These are phyloP conservation scores for Davidsoniella virescens DNA, from an alignment of 2,329 filamentous ascomycete species.

Conservation along the genomic window DNA sequence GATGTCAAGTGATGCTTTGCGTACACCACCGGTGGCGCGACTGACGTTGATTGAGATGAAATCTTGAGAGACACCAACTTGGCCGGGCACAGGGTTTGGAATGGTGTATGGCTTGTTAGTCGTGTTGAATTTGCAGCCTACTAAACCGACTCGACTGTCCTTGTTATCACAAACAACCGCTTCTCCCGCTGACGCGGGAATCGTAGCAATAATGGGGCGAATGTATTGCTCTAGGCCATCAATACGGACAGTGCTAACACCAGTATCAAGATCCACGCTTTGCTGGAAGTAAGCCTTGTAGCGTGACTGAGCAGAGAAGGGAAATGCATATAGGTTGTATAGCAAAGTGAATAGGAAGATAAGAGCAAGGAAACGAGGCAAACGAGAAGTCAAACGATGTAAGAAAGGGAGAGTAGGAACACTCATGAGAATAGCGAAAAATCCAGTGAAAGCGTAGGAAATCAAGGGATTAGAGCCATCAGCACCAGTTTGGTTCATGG, in stretches of 20 bases:
- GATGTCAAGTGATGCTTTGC: constrained; percentile 46
- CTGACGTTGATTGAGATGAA: constrained; percentile 45
- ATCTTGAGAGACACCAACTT: constrained; percentile 28
- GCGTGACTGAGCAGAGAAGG: constrained; percentile 63
- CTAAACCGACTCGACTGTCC: constrained; percentile 32
- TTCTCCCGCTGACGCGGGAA: constrained; percentile 56
- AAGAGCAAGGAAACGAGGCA: constrained; percentile 60
- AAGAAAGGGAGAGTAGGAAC: constrained; percentile 69
- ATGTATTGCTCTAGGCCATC: constrained; percentile 53
- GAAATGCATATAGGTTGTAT: constrained; percentile 78
- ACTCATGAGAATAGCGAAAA: constrained; percentile 54
- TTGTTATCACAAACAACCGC: constrained; percentile 34
- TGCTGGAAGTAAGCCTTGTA: constrained; percentile 85
- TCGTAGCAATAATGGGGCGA: constrained; percentile 43
- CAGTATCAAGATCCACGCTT: constrained; percentile 57
- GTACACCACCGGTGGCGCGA: constrained; percentile 19
- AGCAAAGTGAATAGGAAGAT: constrained; percentile 61
- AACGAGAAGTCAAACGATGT: constrained; percentile 68
- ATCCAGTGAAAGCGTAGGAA: constrained; percentile 54
- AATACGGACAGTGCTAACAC: constrained; percentile 53
- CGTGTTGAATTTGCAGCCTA: constrained; percentile 51
- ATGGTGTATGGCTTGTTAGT: constrained; percentile 22
- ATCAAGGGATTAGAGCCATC: constrained; percentile 61
- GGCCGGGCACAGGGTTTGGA: constrained; percentile 16
- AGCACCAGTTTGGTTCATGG: constrained; percentile 63